Base-by-base conservation (phyloP, 1,284 basidiomycete genomes). In the Pseudozyma sp. region DNA sequence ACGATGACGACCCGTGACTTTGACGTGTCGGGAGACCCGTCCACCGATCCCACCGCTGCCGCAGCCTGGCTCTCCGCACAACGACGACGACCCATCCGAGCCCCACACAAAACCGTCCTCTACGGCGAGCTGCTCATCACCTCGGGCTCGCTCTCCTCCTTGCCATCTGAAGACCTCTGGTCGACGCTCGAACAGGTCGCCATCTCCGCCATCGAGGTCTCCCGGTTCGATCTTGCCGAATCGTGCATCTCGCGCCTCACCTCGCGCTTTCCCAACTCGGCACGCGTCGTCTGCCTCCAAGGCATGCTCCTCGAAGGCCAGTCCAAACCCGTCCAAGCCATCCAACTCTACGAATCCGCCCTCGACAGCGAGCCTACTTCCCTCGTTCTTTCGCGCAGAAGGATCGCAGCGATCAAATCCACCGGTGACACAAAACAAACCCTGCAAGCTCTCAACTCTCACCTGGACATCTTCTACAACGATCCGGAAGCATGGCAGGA, bases 401-500 rank as follows among this genome's bases (percentile, higher is more conserved):
- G 91, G 50, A 91, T 96, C 68, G 90, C 92, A 0, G 88, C 94
- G 7, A 60, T 84, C 34, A 80, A 77, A 14, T 46, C 56, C 4
- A 50, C 61, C 11, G 66, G 55, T 11, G 72, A 73, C 19, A 10
- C 54, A 37, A 63, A 91, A 47, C 87, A 88, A 43, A 90, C 92
- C 0, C 90, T 94, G 1, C 88, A 90, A 10, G 90, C 93, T 69
- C 88, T 99, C 7, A 89, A 90, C 19, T 86, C 88, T 35, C 92
- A 94, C 81, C 89, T 98, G 39, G 96, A 98, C 81, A 94, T 91
- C 0, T 94, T 96, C 85, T 98, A 98, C 84, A 90, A 90, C 31
- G 96, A 99, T 80, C 87, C 93, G 0, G 92, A 95, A 75, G 94
- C 89, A 5, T 99, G 96, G 97, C 87, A 94, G 11, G 91, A 97